Conservation (phyloP, 202 grass and related monocot species). For the Panicum hallii region DNA sequence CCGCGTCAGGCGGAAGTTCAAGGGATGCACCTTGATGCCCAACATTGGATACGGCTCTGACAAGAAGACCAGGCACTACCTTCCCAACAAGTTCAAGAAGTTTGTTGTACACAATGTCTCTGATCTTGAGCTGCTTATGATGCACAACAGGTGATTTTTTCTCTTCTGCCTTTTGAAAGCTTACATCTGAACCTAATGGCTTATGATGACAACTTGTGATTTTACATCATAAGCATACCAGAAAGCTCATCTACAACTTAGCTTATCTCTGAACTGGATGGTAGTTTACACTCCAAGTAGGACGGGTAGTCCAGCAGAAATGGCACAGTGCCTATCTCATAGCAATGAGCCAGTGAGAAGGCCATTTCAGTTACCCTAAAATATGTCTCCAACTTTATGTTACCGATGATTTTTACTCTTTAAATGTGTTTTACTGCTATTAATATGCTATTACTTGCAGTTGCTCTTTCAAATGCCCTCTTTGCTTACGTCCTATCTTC, state of each 20-base stretch:
- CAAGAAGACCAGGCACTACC: constrained; percentile 80
- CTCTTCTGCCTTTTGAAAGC: not conserved
- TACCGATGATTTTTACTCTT: too few species aligned
- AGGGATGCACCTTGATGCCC: constrained; percentile 81
- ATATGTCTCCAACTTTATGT: not conserved
- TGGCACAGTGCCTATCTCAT: not conserved
- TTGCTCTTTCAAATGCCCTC: not conserved
- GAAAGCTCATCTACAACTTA: not conserved
- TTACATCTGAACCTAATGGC: not conserved
- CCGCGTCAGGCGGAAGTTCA: constrained; percentile 76
- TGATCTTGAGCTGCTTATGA: constrained; percentile 79
- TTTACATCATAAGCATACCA: not conserved
- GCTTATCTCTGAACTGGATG: not conserved
- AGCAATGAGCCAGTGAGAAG: not conserved
- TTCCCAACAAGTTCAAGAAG: constrained; percentile 78
- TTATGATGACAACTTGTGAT: not conserved
- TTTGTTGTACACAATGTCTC: constrained; percentile 77
- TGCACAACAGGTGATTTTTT: constrained; percentile 75
- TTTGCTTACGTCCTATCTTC: constrained; percentile 8
- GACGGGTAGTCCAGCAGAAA: not conserved
- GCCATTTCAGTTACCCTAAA: not conserved
- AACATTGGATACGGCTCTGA: constrained; percentile 84
- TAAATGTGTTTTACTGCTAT: not conserved
- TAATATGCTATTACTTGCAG: not conserved
- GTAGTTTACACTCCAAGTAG: not conserved